A percentile compares a stretch with the other conserved stretches of the same genome.
Conservation (phyloP, 352 stramenopile genomes). For the Hyaloperonospora brassicae region DNA sequence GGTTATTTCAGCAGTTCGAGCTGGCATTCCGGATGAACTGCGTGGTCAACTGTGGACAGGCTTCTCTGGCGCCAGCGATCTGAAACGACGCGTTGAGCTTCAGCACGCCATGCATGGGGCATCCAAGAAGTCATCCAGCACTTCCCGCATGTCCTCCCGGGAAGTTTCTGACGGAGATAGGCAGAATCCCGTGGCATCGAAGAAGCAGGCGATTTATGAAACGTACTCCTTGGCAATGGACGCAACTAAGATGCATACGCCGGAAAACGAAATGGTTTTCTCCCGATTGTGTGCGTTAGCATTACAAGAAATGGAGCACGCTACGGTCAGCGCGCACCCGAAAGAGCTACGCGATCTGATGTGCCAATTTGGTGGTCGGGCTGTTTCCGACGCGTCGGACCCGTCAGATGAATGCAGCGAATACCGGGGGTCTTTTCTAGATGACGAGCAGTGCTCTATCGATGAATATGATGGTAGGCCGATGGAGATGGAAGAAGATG, state of each 20-base stretch:
- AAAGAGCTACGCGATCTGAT: constrained; percentile 27
- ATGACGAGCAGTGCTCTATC: constrained; percentile 24
- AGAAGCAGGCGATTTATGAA: constrained; percentile 40
- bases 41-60: constrained; percentile 69
- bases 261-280: constrained; percentile 62
- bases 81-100: constrained; percentile 53
- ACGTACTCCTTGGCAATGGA: constrained; percentile 42
- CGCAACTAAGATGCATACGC: constrained; percentile 25
- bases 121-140: constrained; percentile 28
- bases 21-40: constrained; percentile 69
- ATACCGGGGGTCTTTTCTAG: constrained; percentile 32
- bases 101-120: constrained; percentile 44
- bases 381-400: constrained; percentile 37
- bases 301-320: constrained; percentile 35
- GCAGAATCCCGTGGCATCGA: constrained; percentile 12
- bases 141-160: constrained; percentile 18
- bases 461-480: constrained; percentile 29
- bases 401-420: constrained; percentile 37
- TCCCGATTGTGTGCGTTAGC: constrained; percentile 45
- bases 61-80: constrained; percentile 51
- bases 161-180: constrained; percentile 13
- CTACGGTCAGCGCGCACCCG: constrained; percentile 16
- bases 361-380: constrained; percentile 15
- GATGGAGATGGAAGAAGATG: constrained; percentile 22
- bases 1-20: constrained; percentile 68